Evolutionary conservation across 1,284 basidiomycete species (phyloP).

Genomic region (Tilletia walkeri): DNA sequence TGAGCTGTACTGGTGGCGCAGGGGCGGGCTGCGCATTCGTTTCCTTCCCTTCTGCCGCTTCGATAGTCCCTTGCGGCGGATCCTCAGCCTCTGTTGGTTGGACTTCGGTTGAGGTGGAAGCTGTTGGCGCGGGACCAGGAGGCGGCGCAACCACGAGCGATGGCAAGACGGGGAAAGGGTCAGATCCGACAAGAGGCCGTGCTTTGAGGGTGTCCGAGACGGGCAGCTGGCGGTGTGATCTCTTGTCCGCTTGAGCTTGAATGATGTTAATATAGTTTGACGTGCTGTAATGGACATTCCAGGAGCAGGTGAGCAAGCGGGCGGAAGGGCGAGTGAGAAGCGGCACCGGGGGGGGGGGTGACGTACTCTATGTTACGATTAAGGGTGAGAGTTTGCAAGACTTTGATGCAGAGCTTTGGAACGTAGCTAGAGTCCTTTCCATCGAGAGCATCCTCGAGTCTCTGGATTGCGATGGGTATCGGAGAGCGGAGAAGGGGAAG

Average conservation of each 20-base stretch:
- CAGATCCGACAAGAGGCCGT: neutral
- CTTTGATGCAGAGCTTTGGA: constrained; percentile 58
- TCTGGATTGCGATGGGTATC: constrained; percentile 29
- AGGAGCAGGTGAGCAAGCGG: neutral
- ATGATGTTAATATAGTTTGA: constrained; percentile 16
- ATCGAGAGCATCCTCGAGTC: constrained; percentile 60
- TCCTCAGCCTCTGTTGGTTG: neutral
- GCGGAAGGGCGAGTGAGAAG: neutral
- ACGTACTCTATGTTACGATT: constrained; percentile 60
- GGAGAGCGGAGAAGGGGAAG: neutral
- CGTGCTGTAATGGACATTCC: constrained; percentile 33
- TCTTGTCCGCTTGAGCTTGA: constrained; percentile 12
- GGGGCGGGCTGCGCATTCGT: constrained; percentile 23
- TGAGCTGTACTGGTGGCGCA: neutral
- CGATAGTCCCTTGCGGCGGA: neutral
- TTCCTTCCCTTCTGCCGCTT: constrained; percentile 24
- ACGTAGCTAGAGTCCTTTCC: constrained; percentile 57
- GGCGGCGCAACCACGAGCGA: neutral
- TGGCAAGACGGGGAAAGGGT: constrained; percentile 4
- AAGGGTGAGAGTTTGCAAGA: constrained; percentile 60
- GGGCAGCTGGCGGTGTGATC: neutral
- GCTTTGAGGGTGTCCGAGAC: constrained; percentile 14
- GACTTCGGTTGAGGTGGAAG: neutral
- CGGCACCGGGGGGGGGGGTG: constrained; percentile 10
- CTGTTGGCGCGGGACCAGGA: neutral